These are phyloP conservation scores for Omphalotus guepiniiformis DNA, from an alignment of 768 basidiomycete genomes.

Conservation along the genomic window DNA sequence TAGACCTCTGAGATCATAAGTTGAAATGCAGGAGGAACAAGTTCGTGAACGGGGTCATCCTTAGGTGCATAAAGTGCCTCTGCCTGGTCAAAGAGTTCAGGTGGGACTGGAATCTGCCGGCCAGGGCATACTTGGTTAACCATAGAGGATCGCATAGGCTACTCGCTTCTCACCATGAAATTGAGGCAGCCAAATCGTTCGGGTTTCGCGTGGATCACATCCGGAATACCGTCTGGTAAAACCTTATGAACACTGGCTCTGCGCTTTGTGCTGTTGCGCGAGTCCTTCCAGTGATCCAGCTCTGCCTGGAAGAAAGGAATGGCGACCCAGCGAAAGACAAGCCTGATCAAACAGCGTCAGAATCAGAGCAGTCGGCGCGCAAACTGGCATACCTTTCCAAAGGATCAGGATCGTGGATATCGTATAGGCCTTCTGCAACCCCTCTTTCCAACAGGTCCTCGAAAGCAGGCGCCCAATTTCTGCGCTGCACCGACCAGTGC, in stretches of 20 bases:
- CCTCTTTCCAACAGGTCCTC: conserved; percentile 21
- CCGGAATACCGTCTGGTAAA: conserved; percentile 31
- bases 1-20: background rate
- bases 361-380: too few species aligned
- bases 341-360: too few species aligned
- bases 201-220: conserved; percentile 23
- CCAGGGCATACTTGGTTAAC: too few species aligned
- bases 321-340: conserved; percentile 31
- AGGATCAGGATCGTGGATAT: conserved; percentile 11
- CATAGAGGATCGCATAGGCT: too few species aligned
- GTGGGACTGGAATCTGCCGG: conserved; percentile 18
- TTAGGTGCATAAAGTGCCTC: conserved; percentile 22
- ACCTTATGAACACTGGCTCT: conserved; percentile 27
- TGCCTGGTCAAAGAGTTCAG: conserved; percentile 16
- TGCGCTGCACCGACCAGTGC: conserved; percentile 21
- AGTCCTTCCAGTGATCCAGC: conserved; percentile 22
- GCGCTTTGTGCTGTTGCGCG: conserved; percentile 16
- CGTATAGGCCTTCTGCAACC: conserved; percentile 16
- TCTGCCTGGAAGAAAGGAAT: conserved; percentile 34
- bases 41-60: conserved; percentile 24
- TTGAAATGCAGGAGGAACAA: conserved; percentile 23
- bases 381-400: conserved; percentile 17
- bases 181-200: conserved; percentile 21
- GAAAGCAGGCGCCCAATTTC: conserved; percentile 19
- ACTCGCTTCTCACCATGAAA: conserved; percentile 33